These are phyloP conservation scores for Aspergillus aculeatinus DNA, from an alignment of 2,329 filamentous ascomycete species.

Conservation along the genomic window DNA sequence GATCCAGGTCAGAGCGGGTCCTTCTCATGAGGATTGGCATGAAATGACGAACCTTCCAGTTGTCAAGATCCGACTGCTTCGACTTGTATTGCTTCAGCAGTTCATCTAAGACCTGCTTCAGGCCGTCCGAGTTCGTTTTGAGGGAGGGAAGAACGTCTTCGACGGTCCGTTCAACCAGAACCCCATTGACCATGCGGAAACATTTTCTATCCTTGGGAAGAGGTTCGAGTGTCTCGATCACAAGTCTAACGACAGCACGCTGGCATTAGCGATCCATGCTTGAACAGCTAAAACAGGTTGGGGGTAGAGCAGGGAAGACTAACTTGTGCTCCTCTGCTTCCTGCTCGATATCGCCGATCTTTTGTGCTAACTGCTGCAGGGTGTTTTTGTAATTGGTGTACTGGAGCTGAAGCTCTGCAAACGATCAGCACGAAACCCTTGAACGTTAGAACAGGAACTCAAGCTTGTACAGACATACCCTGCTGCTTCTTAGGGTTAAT, in stretches of 20 bases:
- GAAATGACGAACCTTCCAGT: constrained; percentile 75
- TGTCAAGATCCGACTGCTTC: constrained; percentile 93
- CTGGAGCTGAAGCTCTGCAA: constrained; percentile 49
- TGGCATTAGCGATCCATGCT: constrained; percentile 18
- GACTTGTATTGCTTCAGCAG: constrained; percentile 93
- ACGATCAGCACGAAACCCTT: constrained; percentile 12
- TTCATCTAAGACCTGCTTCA: constrained; percentile 92
- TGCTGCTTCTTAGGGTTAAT: constrained; percentile 48
- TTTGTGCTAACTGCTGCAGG: constrained; percentile 88
- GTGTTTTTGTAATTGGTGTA: constrained; percentile 62
- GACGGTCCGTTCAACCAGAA: constrained; percentile 90
- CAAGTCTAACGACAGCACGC: constrained; percentile 63
- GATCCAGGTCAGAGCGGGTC: constrained; percentile 3
- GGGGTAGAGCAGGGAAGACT: constrained; percentile 34
- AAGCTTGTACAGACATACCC: constrained; percentile 34
- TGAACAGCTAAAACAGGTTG: background rate
- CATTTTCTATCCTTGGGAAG: constrained; percentile 86
- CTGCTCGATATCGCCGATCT: constrained; percentile 96
- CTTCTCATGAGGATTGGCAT: background rate
- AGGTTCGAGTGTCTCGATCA: constrained; percentile 85
- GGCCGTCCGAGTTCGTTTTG: constrained; percentile 87
- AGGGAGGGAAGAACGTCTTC: constrained; percentile 87
- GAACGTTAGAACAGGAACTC: background rate
- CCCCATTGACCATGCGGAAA: constrained; percentile 98
- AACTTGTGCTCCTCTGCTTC: constrained; percentile 98